phyloP scores from a whole-genome alignment of 2,329 filamentous ascomycete genomes.

The Fusarium sp. region DNA sequence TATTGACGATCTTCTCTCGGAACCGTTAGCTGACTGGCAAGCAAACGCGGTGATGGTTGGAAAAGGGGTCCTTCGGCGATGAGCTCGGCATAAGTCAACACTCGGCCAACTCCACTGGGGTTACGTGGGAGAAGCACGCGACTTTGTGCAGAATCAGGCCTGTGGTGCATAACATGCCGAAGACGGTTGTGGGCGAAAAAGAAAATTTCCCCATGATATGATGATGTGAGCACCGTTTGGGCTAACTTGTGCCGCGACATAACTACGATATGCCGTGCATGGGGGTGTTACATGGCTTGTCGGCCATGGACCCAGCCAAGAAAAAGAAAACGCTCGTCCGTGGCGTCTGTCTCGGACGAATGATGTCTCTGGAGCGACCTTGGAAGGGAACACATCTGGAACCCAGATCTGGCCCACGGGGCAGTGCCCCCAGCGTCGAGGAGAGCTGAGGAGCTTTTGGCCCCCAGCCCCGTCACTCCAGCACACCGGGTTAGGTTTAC shows the following conservation, averaged over 20 bases:
- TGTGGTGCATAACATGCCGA: conserved; percentile 34
- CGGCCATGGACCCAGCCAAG: conserved; percentile 34
- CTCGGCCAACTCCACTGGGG: conserved; percentile 33
- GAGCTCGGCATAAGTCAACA: conserved; percentile 40
- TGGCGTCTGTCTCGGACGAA: conserved; percentile 45
- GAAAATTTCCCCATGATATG: conserved; percentile 39
- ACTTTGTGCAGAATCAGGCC: conserved; percentile 42
- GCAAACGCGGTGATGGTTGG: conserved; percentile 38
- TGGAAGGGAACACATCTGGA: conserved; percentile 19
- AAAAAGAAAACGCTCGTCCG: conserved; percentile 29
- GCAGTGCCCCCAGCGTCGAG: conserved; percentile 19
- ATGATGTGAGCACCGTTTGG: conserved; percentile 29
- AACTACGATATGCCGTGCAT: conserved; percentile 39
- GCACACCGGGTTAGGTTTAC: conserved; percentile 19
- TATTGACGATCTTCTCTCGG: conserved; percentile 39
- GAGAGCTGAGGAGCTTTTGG: conserved; percentile 27
- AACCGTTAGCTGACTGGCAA: conserved; percentile 31
- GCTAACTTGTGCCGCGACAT: conserved; percentile 28
- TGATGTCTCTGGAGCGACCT: conserved; percentile 36
- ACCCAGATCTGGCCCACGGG: conserved; percentile 29
- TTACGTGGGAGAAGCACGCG: conserved; percentile 40
- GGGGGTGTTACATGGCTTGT: conserved; percentile 24
- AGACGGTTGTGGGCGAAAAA: conserved; percentile 29
- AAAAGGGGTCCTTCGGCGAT: conserved; percentile 44
- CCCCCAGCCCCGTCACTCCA: conserved; percentile 8